Evolutionary conservation across 2,329 filamentous ascomycete species (phyloP).

Genomic region (Colletotrichum acutatum): DNA sequence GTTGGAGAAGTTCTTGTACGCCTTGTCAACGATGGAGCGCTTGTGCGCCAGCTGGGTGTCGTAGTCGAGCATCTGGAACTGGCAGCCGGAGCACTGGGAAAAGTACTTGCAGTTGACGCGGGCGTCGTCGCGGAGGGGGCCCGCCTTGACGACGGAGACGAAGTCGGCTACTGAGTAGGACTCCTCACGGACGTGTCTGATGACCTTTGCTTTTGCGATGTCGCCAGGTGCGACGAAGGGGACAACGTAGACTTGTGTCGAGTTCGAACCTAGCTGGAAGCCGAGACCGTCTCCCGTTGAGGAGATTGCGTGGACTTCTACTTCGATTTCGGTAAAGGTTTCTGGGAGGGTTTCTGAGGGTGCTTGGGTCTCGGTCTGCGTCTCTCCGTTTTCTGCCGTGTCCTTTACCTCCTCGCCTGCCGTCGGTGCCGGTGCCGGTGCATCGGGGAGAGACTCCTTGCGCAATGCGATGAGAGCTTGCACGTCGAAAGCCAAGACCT

Average conservation of each 20-base stretch:
- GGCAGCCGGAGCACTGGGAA: constrained; percentile 86
- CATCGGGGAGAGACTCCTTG: constrained; percentile 42
- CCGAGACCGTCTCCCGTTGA: constrained; percentile 94
- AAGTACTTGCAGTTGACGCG: constrained; percentile 90
- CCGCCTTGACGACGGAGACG: constrained; percentile 78
- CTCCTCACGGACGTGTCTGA: constrained; percentile 73
- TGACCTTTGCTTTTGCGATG: constrained; percentile 79
- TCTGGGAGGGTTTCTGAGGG: constrained; percentile 63
- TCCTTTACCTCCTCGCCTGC: constrained; percentile 42
- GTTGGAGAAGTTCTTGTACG: constrained; percentile 90
- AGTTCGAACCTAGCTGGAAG: constrained; percentile 71
- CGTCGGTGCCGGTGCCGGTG: constrained; percentile 14
- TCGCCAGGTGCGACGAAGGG: constrained; percentile 92
- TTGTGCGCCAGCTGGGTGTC: constrained; percentile 87
- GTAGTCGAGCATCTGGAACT: constrained; percentile 98
- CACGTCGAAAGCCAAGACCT: constrained; percentile 74
- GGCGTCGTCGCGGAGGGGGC: constrained; percentile 79
- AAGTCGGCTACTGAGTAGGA: constrained; percentile 85
- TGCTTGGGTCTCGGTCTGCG: neutral
- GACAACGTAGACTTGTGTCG: constrained; percentile 79
- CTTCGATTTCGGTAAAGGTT: constrained; percentile 79
- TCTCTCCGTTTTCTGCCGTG: constrained; percentile 35
- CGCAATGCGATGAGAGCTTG: constrained; percentile 62
- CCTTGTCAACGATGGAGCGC: constrained; percentile 86
- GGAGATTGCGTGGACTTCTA: constrained; percentile 84